Base-by-base conservation (phyloP, 192 early-diverging fungal genomes). In the Phycomyces nitens region DNA sequence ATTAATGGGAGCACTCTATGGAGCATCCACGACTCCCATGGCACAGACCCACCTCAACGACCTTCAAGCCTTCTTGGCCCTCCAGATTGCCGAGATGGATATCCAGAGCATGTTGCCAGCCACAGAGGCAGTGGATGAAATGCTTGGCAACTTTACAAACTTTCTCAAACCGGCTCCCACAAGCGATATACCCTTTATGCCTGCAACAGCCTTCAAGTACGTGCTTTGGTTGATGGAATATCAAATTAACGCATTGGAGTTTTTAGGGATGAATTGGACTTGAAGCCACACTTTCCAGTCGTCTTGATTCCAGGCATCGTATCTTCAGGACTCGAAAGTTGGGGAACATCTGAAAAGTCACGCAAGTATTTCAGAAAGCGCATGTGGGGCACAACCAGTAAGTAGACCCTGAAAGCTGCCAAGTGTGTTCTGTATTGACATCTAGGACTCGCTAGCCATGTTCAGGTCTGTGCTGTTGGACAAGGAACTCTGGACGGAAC, bases 271-370 rank as follows among this genome's bases (percentile, higher is more conserved):
- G 27, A 77, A 69, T 51, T 83, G 72, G 47, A 65, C 57, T 58
- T 74, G 11, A 60, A 69, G 27, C 59, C 68, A 10, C 68, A 60
- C 52, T 80, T 77, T 58, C 86, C 87, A 51, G 90, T 96, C 0
- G 82, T 92, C 0, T 65, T 96, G 57, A 88, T 96, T 12, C 94
- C 93, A 0, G 94, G 94, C 11, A 92, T 95, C 64, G 89, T 92
- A 10, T 92, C 90, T 0, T 89, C 93, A 8, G 92, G 89, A 1
- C 76, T 96, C 21, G 93, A 95, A 73, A 92, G 89, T 60, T 96
- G 94, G 94, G 89, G 88, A 43, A 89, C 87, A 5, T 69, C 77
- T 7, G 81, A 82, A 60, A 94, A 91, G 60, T 92, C 89, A 34
- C 70, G 81, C 64, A 88, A 85, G 56, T 95, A 92, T 62, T 95